Evolutionary conservation across 768 basidiomycete genomes (phyloP).

Genomic region (Tylopilus cervinicoccineus): DNA sequence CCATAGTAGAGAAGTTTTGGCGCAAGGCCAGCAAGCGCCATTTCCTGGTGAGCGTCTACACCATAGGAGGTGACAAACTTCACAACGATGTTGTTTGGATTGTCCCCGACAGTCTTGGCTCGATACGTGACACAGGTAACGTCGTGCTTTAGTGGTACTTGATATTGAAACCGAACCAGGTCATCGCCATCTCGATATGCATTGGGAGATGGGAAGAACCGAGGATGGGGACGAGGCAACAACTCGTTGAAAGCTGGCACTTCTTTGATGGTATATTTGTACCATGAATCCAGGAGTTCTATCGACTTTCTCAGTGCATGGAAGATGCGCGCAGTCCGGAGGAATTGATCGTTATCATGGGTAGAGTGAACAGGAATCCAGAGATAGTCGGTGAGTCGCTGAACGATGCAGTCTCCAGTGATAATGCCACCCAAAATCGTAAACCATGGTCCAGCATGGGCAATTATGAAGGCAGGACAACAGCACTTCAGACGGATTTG

Average conservation of each 20-base stretch:
- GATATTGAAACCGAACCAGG: conserved; percentile 18
- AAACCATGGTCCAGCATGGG: conserved; percentile 24
- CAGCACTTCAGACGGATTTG: conserved; percentile 16
- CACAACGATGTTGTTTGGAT: conserved; percentile 25
- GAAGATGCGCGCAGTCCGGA: not conserved
- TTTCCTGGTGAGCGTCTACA: conserved; percentile 27
- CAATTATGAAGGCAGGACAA: conserved; percentile 29
- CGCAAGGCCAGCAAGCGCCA: conserved; percentile 26
- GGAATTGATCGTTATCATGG: not conserved
- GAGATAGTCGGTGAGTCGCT: conserved; percentile 7
- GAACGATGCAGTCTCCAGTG: conserved; percentile 27
- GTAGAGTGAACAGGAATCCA: not conserved
- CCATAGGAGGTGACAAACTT: conserved; percentile 38
- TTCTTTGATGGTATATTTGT: not conserved
- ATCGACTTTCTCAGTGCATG: conserved; percentile 17
- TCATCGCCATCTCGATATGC: not conserved
- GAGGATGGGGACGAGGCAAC: not conserved
- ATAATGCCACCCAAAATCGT: conserved; percentile 30
- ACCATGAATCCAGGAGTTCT: conserved; percentile 16
- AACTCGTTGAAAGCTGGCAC: not conserved
- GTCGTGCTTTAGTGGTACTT: conserved; percentile 15
- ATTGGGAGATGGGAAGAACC: conserved; percentile 21
- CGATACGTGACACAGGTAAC: conserved; percentile 23
- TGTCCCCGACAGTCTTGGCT: conserved; percentile 9
- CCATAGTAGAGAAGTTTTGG: conserved; percentile 33